Evolutionary conservation across 192 early-diverging fungal genomes (phyloP).

Genomic region (Umbelopsis vinacea): DNA sequence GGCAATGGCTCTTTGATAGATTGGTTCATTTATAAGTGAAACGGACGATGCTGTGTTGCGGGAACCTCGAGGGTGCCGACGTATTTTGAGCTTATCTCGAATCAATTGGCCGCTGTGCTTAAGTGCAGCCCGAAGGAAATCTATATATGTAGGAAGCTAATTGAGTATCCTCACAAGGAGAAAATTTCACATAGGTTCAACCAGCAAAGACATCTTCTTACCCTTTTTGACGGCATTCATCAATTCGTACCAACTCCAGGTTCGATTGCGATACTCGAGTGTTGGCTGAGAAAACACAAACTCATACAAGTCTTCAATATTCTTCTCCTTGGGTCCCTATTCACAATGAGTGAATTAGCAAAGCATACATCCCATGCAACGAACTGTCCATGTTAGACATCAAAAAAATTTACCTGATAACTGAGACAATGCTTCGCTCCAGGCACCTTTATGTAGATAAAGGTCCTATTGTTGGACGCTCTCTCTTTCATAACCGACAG

Average conservation of each 20-base stretch:
- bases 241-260: constrained; percentile 81
- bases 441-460: constrained; percentile 90
- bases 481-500: constrained; percentile 85
- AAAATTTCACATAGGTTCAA: neutral
- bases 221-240: constrained; percentile 71
- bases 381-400: too few relatives aligned
- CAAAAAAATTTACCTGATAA: constrained; percentile 79
- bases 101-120: constrained; percentile 40
- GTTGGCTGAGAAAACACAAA: constrained; percentile 78
- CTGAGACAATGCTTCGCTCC: constrained; percentile 80
- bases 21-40: neutral
- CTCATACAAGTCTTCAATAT: constrained; percentile 73
- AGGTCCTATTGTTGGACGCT: constrained; percentile 83
- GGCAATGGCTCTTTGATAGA: constrained; percentile 2
- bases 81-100: constrained; percentile 41
- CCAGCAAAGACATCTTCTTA: constrained; percentile 30
- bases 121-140: constrained; percentile 42
- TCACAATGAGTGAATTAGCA: too few relatives aligned
- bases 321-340: constrained; percentile 78
- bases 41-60: neutral
- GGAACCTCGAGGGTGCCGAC: constrained; percentile 32
- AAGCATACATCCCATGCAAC: too few relatives aligned
- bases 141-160: constrained; percentile 15
- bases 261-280: constrained; percentile 80
- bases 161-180: neutral